A percentile compares a stretch with the other conserved stretches of the same genome.
phyloP scores from a whole-genome alignment of 768 basidiomycete genomes.

The Cystobasidium ongulense region DNA sequence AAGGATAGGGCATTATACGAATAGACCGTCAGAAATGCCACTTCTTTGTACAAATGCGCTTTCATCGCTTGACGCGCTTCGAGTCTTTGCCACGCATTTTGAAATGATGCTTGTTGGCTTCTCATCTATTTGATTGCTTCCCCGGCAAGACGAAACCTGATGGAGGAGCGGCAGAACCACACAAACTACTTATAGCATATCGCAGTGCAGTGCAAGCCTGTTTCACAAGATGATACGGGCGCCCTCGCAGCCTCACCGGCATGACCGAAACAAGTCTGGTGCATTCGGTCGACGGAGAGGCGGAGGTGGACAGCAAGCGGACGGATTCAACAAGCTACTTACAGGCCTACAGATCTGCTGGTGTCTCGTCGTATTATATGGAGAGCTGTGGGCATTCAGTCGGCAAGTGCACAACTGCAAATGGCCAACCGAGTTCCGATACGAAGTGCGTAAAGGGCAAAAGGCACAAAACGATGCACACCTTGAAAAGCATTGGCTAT shows the following conservation, averaged over 20 bases:
- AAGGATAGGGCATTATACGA: too few species aligned
- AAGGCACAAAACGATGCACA: not conserved
- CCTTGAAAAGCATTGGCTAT: not conserved
- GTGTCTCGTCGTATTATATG: slow-evolving; percentile 7
- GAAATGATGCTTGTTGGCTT: not conserved
- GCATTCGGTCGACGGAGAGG: not conserved
- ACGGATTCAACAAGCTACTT: not conserved
- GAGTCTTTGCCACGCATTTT: not conserved
- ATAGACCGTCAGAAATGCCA: too few species aligned
- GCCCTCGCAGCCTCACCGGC: not conserved
- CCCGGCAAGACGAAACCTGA: not conserved
- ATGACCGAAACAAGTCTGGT: not conserved
- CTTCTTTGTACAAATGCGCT: too few species aligned
- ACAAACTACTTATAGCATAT: not conserved
- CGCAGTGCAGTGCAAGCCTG: not conserved
- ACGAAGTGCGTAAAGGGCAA: slow-evolving; percentile 12
- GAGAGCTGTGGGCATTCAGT: slow-evolving; percentile 13
- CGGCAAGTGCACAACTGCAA: not conserved
- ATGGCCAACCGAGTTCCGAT: slow-evolving; percentile 17
- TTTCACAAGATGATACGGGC: not conserved
- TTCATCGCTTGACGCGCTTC: too few species aligned
- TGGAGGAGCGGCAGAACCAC: not conserved
- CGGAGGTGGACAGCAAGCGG: not conserved
- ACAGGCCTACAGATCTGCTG: not conserved
- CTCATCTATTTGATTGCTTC: not conserved